Evolutionary conservation across 169 alveolate genomes (phyloP), one percentile per base, ranked within the genome.

Genomic region (Cryptosporidium sp.): DNA sequence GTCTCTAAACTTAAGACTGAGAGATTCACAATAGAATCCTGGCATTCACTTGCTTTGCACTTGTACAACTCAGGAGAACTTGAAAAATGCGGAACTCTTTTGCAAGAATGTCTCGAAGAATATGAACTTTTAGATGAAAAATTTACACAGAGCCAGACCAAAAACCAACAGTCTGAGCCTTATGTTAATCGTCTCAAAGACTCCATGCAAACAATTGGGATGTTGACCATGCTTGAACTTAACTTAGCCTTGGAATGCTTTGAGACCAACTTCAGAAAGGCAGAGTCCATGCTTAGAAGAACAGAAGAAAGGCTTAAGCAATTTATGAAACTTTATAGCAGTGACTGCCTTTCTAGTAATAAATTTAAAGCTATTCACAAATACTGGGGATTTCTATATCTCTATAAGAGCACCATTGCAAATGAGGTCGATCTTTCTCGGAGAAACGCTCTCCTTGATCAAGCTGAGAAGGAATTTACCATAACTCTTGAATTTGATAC

Each of bases 101-200:
- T 80, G 33, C 71, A 67, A 39, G 89, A 80, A n/a, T 80, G 80
- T 12, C 41, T 80, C n/a, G 89, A 62, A 31, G 48, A 80, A 9
- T 48, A 62, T 50, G 68, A 52, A 26, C 51, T 80, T 12, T 41
- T 80, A 37, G 89, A 80, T 3, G 43, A 80, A n/a, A 62, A 45
- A 16, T 67, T 16, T 10, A 29, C 16, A 14, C 85, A 29, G n/a
- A 50, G 3, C 45, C 85, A 35, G 62, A 21, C 9, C 10, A 16
- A 21, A 50, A n/a, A 16, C 7, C 26, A 23, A 10, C 16, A 29
- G 0, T 37, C 51, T 7, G 43, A 65, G 2, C 0, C 7, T 0
- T 3, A 12, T 16, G 7, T n/a, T 3, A 10, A n/a, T 65, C 50
- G 3, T 8, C 50, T 65, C 50, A 33, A 65, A 33, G 41, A 39